Evolutionary conservation across 352 stramenopile species (phyloP).

Genomic region (Pythium rhizo-oryzae): DNA sequence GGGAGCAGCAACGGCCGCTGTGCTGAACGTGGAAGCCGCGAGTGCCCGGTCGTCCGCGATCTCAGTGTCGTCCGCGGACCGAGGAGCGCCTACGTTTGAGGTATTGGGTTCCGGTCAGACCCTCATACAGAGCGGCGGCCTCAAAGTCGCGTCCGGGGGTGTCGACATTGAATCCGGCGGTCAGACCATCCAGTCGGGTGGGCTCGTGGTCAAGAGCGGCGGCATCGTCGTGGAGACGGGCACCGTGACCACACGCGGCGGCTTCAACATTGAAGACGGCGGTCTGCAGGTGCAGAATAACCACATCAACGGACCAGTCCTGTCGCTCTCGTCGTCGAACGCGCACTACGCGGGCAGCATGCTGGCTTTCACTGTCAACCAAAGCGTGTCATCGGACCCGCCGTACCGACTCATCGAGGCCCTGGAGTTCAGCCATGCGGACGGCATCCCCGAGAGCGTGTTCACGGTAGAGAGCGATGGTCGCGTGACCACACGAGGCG

Average conservation of each 20-base stretch:
- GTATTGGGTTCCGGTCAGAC: slow-evolving; percentile 53
- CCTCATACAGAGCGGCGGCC: slow-evolving; percentile 53
- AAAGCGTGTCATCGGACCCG: slow-evolving; percentile 26
- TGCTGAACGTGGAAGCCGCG: slow-evolving; percentile 34
- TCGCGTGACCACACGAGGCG: slow-evolving; percentile 47
- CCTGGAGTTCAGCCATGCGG: neutral
- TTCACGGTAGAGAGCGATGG: slow-evolving; percentile 57
- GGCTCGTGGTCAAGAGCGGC: slow-evolving; percentile 55
- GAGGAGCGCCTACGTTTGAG: slow-evolving; percentile 52
- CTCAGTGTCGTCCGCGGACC: slow-evolving; percentile 12
- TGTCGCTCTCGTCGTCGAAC: slow-evolving; percentile 50
- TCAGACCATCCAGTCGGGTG: slow-evolving; percentile 60
- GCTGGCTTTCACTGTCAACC: slow-evolving; percentile 49
- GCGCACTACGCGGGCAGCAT: slow-evolving; percentile 54
- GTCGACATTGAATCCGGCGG: slow-evolving; percentile 59
- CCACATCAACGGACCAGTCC: slow-evolving; percentile 45
- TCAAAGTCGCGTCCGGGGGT: slow-evolving; percentile 55
- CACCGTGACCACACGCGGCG: slow-evolving; percentile 50
- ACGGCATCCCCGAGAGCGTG: slow-evolving; percentile 21
- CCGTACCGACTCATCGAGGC: slow-evolving; percentile 61
- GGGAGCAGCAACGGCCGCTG: neutral
- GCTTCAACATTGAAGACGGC: slow-evolving; percentile 65
- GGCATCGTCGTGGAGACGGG: slow-evolving; percentile 58
- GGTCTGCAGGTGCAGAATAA: slow-evolving; percentile 53
- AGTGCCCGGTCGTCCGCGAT: slow-evolving; percentile 6